Base-by-base conservation (phyloP, 169 alveolate species). In the Plasmodium berghei region DNA sequence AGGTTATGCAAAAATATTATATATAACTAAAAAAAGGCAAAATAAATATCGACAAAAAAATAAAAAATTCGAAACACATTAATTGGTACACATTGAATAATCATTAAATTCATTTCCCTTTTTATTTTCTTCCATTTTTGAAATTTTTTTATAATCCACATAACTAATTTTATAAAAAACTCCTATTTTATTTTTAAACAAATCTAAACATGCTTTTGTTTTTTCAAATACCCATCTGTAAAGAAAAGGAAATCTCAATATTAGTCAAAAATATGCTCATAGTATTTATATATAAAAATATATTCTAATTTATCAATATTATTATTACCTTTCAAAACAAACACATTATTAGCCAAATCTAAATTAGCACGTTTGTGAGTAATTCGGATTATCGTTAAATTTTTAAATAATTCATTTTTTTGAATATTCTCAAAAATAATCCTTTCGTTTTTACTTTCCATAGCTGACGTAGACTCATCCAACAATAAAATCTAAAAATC, bases 391-490 rank as follows among this genome's bases (percentile, higher is more conserved):
- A 75, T 75, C 5, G 89, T 48, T 1, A 75, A 40, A 42, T 75
- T 34, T 63, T 75, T 75, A 20, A 75, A 75, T 14, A 48, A 52
- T 9, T 73, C 14, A 12, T 75, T 75, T 69, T 34, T 52, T 18
- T 70, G 80, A 40, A 94, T 59, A 45, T 89, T 87, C 46, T 77
- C 92, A 18, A 92, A 93, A 16, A 91, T 87, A 16, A 59, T 49
- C 22, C 90, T 69, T 10, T 90, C 91, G 3, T 73, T 72, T 26
- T 88, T 86, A 12, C 58, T 70, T 86, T 96, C 98, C 46, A 97
- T 61, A 42, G 97, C 97, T 26, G 97, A 92, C n/a, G 99, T 97
- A 0, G 99, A 98, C 73, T 97, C 99, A 89, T 97, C 99, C 72
- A 97, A 74, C 58, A 97, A 89, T 24, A 97, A 88, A 16, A 95